Evolutionary conservation across 2,329 filamentous ascomycete genomes (phyloP).

Genomic region (Phialophora chinensis): DNA sequence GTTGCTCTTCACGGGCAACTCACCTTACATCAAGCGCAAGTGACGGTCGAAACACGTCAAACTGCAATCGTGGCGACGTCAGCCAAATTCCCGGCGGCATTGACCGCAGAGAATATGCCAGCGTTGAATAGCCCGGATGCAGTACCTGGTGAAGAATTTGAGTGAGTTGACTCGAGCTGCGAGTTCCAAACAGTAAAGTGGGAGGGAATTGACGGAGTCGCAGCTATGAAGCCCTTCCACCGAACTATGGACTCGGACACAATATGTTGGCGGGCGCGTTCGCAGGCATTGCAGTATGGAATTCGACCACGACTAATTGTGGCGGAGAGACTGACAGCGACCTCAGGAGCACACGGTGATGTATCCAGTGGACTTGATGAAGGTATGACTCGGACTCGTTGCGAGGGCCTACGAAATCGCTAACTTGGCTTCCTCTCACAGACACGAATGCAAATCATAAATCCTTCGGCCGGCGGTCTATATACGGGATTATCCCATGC

Average conservation of each 20-base stretch:
- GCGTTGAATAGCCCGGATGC: slow-evolving; percentile 44
- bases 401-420: slow-evolving; percentile 18
- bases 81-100: slow-evolving; percentile 40
- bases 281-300: slow-evolving; percentile 84
- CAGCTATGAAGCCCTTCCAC: slow-evolving; percentile 89
- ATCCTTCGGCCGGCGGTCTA: slow-evolving; percentile 77
- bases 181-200: slow-evolving; percentile 1
- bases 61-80: slow-evolving; percentile 39
- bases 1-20: slow-evolving; percentile 11
- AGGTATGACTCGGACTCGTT: slow-evolving; percentile 64
- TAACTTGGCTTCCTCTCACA: slow-evolving; percentile 49
- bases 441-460: slow-evolving; percentile 98
- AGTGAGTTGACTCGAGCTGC: slow-evolving; percentile 51
- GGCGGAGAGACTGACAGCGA: slow-evolving; percentile 22
- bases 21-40: slow-evolving; percentile 4
- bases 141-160: slow-evolving; percentile 52
- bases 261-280: slow-evolving; percentile 98
- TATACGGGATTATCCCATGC: slow-evolving; percentile 92
- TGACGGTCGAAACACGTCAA: slow-evolving; percentile 9
- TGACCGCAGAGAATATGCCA: slow-evolving; percentile 40
- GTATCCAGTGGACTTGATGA: slow-evolving; percentile 98
- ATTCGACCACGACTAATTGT: slow-evolving; percentile 29
- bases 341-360: slow-evolving; percentile 93
- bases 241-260: slow-evolving; percentile 89
- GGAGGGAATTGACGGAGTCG: slow-evolving; percentile 34